Percentiles rank a stretch among this genome's conserved stretches.
phyloP scores from a whole-genome alignment of 441 rosid genomes.

The Breynia disticha region DNA sequence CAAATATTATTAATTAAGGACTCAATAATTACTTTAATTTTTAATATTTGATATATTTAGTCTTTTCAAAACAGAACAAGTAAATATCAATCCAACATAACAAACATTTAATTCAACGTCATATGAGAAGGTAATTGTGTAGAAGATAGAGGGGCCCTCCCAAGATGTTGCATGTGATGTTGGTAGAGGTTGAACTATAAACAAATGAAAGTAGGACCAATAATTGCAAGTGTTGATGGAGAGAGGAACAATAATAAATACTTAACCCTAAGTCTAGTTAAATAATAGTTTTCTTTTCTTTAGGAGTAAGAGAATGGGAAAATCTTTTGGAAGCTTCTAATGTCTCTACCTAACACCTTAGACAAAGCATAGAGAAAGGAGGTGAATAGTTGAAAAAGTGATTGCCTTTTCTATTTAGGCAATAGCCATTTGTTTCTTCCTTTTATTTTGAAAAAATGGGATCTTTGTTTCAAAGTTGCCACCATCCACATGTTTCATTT shows the following conservation, averaged over 20 bases:
- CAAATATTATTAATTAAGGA: too few species aligned
- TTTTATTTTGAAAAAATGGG: not conserved
- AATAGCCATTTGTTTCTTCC: conserved; percentile 12
- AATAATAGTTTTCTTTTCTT: conserved; percentile 13
- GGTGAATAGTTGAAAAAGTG: conserved; percentile 26
- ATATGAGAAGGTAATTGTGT: not conserved
- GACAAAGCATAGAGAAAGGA: conserved; percentile 12
- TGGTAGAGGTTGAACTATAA: conserved; percentile 25
- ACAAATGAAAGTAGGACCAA: conserved; percentile 12
- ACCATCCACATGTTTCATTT: not conserved
- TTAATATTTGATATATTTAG: too few species aligned
- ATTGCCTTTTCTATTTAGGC: conserved; percentile 7
- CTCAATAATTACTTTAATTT: too few species aligned
- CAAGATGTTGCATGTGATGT: conserved; percentile 34
- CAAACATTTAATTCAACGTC: too few species aligned
- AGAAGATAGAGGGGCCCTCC: conserved; percentile 14
- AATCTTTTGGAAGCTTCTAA: conserved; percentile 47
- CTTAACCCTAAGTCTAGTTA: conserved; percentile 7
- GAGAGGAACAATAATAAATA: conserved; percentile 13
- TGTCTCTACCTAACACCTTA: conserved; percentile 46
- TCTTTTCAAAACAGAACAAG: too few species aligned
- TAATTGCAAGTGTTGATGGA: conserved; percentile 18
- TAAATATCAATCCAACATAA: too few species aligned
- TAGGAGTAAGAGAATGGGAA: not conserved
- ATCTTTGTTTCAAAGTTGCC: conserved; percentile 13